Conservation (phyloP, 139 green algal genomes). For the Haematococcus lacustris region DNA sequence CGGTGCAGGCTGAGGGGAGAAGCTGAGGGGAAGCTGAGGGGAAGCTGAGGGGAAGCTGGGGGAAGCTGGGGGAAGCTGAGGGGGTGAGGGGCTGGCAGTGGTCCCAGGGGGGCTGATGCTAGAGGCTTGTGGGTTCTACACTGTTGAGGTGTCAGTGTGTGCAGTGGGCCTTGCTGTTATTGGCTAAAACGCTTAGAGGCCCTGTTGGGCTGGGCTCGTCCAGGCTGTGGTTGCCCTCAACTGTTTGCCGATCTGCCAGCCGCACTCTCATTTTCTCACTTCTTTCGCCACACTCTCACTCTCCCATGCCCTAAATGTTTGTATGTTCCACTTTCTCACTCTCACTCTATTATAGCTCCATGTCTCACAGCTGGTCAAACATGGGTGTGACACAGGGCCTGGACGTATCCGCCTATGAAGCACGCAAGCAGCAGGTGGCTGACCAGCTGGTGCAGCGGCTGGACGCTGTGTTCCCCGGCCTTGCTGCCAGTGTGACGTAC, state of each 20-base stretch:
- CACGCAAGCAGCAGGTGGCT: slow-evolving; percentile 67
- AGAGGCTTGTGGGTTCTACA: not conserved
- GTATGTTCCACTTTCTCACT: not conserved
- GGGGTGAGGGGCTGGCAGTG: no score
- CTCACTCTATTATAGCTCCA: not conserved
- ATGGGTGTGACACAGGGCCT: slow-evolving; percentile 16
- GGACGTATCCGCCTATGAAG: slow-evolving; percentile 33
- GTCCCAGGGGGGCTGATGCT: not conserved
- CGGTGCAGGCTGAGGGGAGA: not conserved
- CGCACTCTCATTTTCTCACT: not conserved
- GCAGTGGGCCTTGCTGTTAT: not conserved
- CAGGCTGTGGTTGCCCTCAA: not conserved
- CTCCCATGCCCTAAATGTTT: not conserved
- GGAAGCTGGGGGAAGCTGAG: no score
- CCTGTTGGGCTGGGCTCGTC: not conserved
- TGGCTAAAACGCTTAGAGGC: not conserved
- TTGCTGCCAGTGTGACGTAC: slow-evolving; percentile 59
- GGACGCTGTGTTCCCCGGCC: slow-evolving; percentile 75
- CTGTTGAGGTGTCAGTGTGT: not conserved
- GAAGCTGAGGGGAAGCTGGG: no score
- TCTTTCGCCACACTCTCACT: not conserved
- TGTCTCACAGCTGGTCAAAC: not conserved
- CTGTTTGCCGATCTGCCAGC: not conserved
- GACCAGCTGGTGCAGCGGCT: slow-evolving; percentile 68
- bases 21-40: not conserved